These are phyloP conservation scores for Gryganskiella cystojenkinii DNA, from an alignment of 192 early-diverging fungal species.

Conservation along the genomic window DNA sequence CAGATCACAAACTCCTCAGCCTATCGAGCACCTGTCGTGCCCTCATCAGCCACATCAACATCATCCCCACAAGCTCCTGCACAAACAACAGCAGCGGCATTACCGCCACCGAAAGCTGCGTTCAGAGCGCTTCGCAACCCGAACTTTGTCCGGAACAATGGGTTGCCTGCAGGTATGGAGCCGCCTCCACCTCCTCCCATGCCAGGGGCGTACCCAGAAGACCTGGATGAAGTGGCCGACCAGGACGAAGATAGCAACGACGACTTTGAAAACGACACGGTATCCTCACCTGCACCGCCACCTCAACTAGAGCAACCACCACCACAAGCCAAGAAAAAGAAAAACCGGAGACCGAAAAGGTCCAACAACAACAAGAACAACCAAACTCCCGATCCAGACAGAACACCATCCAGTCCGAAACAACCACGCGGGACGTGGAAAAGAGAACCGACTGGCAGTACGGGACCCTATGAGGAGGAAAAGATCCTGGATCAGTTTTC, in stretches of 20 bases:
- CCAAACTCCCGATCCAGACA: background rate
- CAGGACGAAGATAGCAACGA: conserved; percentile 8
- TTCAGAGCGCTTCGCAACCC: conserved; percentile 36
- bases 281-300: too few species aligned
- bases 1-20: conserved; percentile 15
- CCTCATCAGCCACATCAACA: background rate
- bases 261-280: background rate
- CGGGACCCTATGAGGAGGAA: background rate
- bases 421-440: conserved; percentile 16
- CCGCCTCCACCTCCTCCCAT: background rate
- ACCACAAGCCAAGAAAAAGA: conserved; percentile 5
- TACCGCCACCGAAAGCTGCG: background rate
- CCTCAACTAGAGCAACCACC: background rate
- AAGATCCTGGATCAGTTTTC: background rate
- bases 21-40: conserved; percentile 3
- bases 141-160: conserved; percentile 25
- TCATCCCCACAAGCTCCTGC: background rate
- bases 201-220: background rate
- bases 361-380: background rate
- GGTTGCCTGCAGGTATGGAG: background rate
- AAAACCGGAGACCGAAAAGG: conserved; percentile 5
- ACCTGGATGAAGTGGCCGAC: background rate
- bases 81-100: background rate
- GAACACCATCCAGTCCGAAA: background rate
- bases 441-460: conserved; percentile 1